phyloP scores from a whole-genome alignment of 2,329 filamentous ascomycete genomes.

The Colletotrichum orbiculare region DNA sequence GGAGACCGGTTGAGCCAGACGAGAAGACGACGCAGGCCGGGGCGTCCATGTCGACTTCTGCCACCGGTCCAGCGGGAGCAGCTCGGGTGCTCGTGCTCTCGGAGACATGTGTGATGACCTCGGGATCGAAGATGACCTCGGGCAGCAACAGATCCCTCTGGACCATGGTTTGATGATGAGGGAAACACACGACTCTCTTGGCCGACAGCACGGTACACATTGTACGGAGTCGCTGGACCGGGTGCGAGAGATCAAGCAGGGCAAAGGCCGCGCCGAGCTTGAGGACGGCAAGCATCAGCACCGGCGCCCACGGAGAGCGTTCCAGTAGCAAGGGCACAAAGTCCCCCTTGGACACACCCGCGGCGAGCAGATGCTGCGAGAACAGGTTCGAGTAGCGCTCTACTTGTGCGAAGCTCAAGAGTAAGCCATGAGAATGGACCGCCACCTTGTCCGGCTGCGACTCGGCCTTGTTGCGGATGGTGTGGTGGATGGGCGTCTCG shows the following conservation, averaged over 20 bases:
- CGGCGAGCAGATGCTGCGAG: no score
- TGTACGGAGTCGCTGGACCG: background rate
- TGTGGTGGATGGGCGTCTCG: no score
- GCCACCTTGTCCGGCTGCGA: no score
- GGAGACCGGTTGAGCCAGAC: slow-evolving; percentile 71
- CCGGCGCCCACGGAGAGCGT: slow-evolving; percentile 14
- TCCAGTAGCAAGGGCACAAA: background rate
- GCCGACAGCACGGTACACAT: background rate
- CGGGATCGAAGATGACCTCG: no score
- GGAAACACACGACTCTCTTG: no score
- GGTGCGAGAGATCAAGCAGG: slow-evolving; percentile 18
- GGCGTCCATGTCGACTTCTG: background rate
- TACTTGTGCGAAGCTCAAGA: no score
- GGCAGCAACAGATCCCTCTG: no score
- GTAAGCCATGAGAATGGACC: no score
- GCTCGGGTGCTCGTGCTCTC: background rate
- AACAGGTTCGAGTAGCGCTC: no score
- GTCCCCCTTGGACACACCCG: no score
- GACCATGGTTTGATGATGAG: no score
- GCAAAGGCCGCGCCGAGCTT: slow-evolving; percentile 18
- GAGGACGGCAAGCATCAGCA: slow-evolving; percentile 24
- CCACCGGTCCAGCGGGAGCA: background rate
- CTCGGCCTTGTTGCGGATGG: no score
- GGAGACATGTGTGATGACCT: background rate
- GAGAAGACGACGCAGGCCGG: slow-evolving; percentile 65